A percentile compares a stretch with the other conserved stretches of the same genome.
Evolutionary conservation across 805 yeast genomes (phyloP).

Genomic region (Kuraishia cidri): DNA sequence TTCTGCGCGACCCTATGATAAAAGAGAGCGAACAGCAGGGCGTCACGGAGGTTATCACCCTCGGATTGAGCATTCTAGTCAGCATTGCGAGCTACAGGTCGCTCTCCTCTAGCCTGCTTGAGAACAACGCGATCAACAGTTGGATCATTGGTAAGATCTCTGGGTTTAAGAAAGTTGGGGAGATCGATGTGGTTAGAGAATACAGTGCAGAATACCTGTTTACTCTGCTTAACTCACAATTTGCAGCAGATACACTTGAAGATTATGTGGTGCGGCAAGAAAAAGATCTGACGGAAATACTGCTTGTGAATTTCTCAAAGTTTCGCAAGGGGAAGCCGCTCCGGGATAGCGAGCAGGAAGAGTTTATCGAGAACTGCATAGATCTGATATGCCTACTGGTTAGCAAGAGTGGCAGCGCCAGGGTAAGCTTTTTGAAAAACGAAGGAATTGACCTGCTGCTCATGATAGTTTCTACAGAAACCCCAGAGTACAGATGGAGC

Average conservation of each 20-base stretch:
- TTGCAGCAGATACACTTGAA: no score
- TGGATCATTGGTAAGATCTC: no score
- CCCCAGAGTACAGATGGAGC: conserved; percentile 1
- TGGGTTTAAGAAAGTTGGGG: not conserved
- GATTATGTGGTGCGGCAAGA: not conserved
- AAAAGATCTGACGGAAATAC: conserved; percentile 1
- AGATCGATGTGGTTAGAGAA: not conserved
- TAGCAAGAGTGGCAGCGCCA: conserved; percentile 4
- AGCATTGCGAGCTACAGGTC: not conserved
- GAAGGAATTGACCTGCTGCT: conserved; percentile 6
- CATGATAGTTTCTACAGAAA: conserved; percentile 1
- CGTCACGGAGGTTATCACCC: no score
- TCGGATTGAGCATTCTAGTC: no score
- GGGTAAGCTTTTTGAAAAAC: conserved; percentile 5
- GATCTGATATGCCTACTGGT: conserved; percentile 10
- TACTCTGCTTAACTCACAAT: not conserved
- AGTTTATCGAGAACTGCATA: conserved; percentile 4
- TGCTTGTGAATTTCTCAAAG: conserved; percentile 3
- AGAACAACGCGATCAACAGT: not conserved
- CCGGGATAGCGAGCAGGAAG: conserved; percentile 2
- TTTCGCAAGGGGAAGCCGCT: conserved; percentile 1
- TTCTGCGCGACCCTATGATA: not conserved
- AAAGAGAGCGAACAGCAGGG: no score
- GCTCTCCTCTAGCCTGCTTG: not conserved
- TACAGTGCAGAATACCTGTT: conserved; percentile 2